Percentiles rank a stretch among this genome's conserved stretches.
Evolutionary conservation across 768 basidiomycete genomes (phyloP).

Genomic region (Auriscalpium vulgare): DNA sequence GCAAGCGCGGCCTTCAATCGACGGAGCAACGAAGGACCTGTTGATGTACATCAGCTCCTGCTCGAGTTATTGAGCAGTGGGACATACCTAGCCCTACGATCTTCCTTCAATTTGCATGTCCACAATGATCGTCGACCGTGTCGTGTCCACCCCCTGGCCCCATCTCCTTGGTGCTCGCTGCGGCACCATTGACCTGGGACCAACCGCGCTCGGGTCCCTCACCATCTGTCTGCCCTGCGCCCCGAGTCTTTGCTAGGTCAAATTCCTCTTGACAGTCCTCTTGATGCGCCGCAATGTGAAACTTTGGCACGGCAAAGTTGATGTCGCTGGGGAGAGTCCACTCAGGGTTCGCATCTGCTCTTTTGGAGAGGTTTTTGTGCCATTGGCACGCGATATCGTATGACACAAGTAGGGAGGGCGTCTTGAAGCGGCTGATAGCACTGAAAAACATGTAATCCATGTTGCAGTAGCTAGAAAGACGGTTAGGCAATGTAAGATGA

Average conservation of each 20-base stretch:
- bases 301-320: constrained; percentile 21
- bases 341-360: background rate
- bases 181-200: constrained; percentile 21
- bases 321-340: background rate
- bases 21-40: background rate
- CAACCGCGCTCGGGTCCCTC: constrained; percentile 27
- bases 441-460: background rate
- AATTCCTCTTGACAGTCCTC: constrained; percentile 18
- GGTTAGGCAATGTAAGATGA: background rate
- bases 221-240: constrained; percentile 27
- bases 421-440: background rate
- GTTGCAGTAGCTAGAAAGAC: background rate
- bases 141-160: constrained; percentile 21
- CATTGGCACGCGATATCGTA: background rate
- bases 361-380: background rate
- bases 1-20: background rate
- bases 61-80: too few species aligned
- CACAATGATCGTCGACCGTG: constrained; percentile 20
- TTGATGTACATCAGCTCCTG: background rate
- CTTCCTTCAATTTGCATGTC: constrained; percentile 25
- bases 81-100: background rate
- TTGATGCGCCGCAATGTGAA: constrained; percentile 23
- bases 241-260: constrained; percentile 15
- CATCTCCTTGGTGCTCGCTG: constrained; percentile 29
- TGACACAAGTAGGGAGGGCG: background rate